A percentile compares a stretch with the other conserved stretches of the same genome.
These are phyloP conservation scores for Boletus tomentosulus DNA, from an alignment of 768 basidiomycete genomes.

Conservation along the genomic window DNA sequence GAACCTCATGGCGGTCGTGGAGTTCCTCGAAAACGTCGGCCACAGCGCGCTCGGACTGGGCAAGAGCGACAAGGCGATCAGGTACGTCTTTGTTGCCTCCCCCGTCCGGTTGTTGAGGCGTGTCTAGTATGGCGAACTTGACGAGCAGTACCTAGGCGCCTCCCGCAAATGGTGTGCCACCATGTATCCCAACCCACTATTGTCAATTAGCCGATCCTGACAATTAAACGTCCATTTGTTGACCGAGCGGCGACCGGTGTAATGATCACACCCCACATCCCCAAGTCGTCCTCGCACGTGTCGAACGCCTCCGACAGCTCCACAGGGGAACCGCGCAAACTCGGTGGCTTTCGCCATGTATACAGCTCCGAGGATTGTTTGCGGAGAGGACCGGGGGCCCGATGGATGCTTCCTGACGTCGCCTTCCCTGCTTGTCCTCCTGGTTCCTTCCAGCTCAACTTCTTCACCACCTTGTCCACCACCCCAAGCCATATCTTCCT, in stretches of 20 bases:
- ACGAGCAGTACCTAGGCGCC: slow-evolving; percentile 25
- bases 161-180: slow-evolving; percentile 42
- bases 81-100: slow-evolving; percentile 35
- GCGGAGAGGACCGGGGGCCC: slow-evolving; percentile 45
- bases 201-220: slow-evolving; percentile 31
- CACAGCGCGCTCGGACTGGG: slow-evolving; percentile 64
- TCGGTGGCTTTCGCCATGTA: slow-evolving; percentile 42
- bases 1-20: slow-evolving; percentile 91
- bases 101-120: background rate
- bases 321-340: slow-evolving; percentile 37
- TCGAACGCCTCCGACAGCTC: slow-evolving; percentile 5
- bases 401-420: slow-evolving; percentile 37
- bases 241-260: slow-evolving; percentile 37
- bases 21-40: slow-evolving; percentile 95
- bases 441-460: slow-evolving; percentile 44
- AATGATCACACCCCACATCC: slow-evolving; percentile 44
- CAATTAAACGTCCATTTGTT: slow-evolving; percentile 32
- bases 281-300: slow-evolving; percentile 14
- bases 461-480: slow-evolving; percentile 51
- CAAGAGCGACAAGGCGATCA: slow-evolving; percentile 53
- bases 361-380: slow-evolving; percentile 46
- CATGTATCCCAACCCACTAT: slow-evolving; percentile 23
- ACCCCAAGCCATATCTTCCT: slow-evolving; percentile 74
- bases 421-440: slow-evolving; percentile 2
- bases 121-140: slow-evolving; percentile 69